Evolutionary conservation across 306 rosid genomes (phyloP).

Genomic region (Lablab purpureus): DNA sequence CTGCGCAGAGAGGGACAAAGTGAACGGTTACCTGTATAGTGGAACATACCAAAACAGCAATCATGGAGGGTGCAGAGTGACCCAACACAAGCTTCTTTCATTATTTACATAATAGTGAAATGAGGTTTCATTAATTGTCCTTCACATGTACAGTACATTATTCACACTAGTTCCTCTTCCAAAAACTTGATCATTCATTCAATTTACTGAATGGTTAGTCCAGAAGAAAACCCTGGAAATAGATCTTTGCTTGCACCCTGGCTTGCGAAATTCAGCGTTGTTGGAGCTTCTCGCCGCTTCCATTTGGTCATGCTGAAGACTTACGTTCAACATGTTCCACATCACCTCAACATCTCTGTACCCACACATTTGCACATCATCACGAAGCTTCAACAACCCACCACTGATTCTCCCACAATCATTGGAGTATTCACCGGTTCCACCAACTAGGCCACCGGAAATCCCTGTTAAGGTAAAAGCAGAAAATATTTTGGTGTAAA

Average conservation of each 20-base stretch:
- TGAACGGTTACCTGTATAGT: not conserved
- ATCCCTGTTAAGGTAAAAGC: not conserved
- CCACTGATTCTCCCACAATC: not conserved
- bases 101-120: not conserved
- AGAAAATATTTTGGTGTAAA: no score
- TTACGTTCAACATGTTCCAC: slow-evolving; percentile 68
- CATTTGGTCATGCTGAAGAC: slow-evolving; percentile 14
- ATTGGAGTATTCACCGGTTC: not conserved
- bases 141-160: slow-evolving; percentile 4
- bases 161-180: not conserved
- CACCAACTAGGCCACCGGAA: not conserved
- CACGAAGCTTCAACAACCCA: slow-evolving; percentile 61
- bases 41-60: not conserved
- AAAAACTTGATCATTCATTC: not conserved
- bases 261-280: not conserved
- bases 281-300: not conserved
- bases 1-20: not conserved
- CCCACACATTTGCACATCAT: slow-evolving; percentile 66
- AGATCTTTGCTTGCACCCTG: slow-evolving; percentile 28
- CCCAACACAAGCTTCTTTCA: not conserved
- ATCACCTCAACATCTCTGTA: slow-evolving; percentile 68
- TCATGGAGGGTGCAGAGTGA: slow-evolving; percentile 4
- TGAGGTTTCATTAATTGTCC: not conserved
- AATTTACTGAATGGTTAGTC: slow-evolving; percentile 15
- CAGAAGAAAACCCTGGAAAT: slow-evolving; percentile 42